A percentile compares a stretch with the other conserved stretches of the same genome.
Evolutionary conservation across 352 stramenopile species (phyloP).

Genomic region (Elongisporangium senticosum): DNA sequence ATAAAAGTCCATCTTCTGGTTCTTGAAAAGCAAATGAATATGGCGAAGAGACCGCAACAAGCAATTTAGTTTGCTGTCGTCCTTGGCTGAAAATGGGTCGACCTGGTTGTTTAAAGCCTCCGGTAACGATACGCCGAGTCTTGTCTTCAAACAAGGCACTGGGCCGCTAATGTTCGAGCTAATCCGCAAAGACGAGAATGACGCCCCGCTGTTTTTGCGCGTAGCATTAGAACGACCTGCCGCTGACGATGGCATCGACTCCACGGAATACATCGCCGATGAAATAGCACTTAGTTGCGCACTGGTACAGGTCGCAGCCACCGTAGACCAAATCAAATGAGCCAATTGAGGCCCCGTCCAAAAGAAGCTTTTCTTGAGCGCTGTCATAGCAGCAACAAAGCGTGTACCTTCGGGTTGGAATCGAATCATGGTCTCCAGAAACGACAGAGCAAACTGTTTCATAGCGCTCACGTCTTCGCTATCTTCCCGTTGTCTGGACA

Average conservation of each 20-base stretch:
- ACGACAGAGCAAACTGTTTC: constrained; percentile 69
- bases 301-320: constrained; percentile 57
- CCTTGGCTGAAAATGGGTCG: constrained; percentile 66
- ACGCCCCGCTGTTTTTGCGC: constrained; percentile 8
- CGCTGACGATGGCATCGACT: constrained; percentile 15
- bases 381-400: constrained; percentile 41
- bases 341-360: constrained; percentile 60
- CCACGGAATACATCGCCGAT: constrained; percentile 50
- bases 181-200: constrained; percentile 68
- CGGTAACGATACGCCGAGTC: constrained; percentile 54
- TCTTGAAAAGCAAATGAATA: constrained; percentile 53
- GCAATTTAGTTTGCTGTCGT: constrained; percentile 74
- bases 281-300: constrained; percentile 69
- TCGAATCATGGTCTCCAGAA: constrained; percentile 54
- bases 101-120: constrained; percentile 61
- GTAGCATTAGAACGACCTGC: constrained; percentile 1
- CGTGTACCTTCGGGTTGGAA: constrained; percentile 60
- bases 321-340: constrained; percentile 72
- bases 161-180: constrained; percentile 58
- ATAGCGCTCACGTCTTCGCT: constrained; percentile 56
- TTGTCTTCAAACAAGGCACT: constrained; percentile 45
- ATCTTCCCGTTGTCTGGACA: constrained; percentile 2
- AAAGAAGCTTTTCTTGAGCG: constrained; percentile 69
- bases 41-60: constrained; percentile 55
- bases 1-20: constrained; percentile 44